Evolutionary conservation across 73 alveolate genomes (phyloP), one percentile per base, ranked within the genome.

Genomic region (Blepharisma japonicum): DNA sequence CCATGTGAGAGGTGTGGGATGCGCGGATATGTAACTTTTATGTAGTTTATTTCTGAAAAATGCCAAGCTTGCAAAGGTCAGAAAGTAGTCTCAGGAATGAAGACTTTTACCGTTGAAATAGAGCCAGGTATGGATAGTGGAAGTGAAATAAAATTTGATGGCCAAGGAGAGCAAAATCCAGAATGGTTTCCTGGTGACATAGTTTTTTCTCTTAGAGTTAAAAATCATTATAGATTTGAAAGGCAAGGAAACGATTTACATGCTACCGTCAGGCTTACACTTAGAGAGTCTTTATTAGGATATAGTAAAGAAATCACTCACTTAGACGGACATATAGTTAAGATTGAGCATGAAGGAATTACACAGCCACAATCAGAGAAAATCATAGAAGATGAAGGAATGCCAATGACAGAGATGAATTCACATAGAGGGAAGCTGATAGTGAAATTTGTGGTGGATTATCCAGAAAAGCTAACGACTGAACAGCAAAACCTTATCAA

Each of bases 151-250:
- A 93, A 88, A 2, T 95, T 95, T 71, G 79, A 83, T 76, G 94
- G 96, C 71, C 97, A 95, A 79, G 92, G 95, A 23, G 98, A 93
- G 70, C 90, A 95, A 79, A 78, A 83, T 45, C 98, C 98, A n/a
- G 99, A 87, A 76, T 83, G 54, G 67, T 67, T 90, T 25, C 98
- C 99, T 21, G 99, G 99, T 5, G 99, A 94, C 90, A 94, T 94
- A 25, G 90, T 94, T 27, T 81, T 92, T 46, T 81, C 42, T 3
- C 42, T 32, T 32, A 53, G 23, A 20, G 23, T 20, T 1, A 53
- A n/a, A n/a, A 14, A 14, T 53, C 68, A 53, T 53, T 20, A 14
- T 3, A n/a, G 23, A 53, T n/a, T 53, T 14, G 68, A n/a, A n/a
- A 53, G 68, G 3, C 18, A 20, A 53, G 23, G 18, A 2, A 20